Evolutionary conservation across 495 filamentous ascomycete species (phyloP).

Genomic region (Penicillium soppii): DNA sequence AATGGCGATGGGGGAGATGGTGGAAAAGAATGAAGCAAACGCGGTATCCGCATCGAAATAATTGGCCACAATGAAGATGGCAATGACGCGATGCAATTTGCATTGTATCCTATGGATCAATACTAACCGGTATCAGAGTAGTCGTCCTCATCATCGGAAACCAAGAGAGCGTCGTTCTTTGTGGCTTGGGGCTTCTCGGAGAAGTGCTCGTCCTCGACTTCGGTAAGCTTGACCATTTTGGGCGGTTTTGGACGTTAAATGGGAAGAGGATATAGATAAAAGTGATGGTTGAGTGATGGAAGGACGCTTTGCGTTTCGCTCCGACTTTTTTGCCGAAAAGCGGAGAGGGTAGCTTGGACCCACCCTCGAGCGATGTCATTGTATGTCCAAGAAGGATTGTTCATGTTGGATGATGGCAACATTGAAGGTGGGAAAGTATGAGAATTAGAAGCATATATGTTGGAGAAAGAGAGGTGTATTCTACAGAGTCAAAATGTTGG

Average conservation of each 20-base stretch:
- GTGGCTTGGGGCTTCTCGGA: constrained; percentile 65
- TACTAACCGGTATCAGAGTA: constrained; percentile 83
- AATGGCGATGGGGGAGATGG: background rate
- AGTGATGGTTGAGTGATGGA: constrained; percentile 28
- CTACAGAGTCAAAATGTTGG: constrained; percentile 22
- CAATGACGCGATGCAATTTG: constrained; percentile 7
- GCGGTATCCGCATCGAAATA: background rate
- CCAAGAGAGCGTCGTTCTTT: constrained; percentile 45
- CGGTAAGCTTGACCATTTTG: constrained; percentile 94
- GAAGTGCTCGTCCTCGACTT: constrained; percentile 96
- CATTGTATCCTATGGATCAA: constrained; percentile 4
- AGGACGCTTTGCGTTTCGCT: constrained; percentile 29
- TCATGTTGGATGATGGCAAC: background rate
- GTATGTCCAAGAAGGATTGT: no score
- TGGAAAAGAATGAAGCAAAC: background rate
- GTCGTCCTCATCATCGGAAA: constrained; percentile 81
- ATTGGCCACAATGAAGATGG: background rate
- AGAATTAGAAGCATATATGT: background rate
- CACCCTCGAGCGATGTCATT: constrained; percentile 19
- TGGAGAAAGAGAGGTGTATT: constrained; percentile 15
- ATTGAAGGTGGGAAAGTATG: background rate
- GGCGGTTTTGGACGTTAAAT: constrained; percentile 21
- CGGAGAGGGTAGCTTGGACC: constrained; percentile 39
- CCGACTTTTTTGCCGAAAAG: constrained; percentile 52
- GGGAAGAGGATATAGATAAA: constrained; percentile 12